Conservation (phyloP, 139 green algal species). For the Chlamydomonas applanata region DNA sequence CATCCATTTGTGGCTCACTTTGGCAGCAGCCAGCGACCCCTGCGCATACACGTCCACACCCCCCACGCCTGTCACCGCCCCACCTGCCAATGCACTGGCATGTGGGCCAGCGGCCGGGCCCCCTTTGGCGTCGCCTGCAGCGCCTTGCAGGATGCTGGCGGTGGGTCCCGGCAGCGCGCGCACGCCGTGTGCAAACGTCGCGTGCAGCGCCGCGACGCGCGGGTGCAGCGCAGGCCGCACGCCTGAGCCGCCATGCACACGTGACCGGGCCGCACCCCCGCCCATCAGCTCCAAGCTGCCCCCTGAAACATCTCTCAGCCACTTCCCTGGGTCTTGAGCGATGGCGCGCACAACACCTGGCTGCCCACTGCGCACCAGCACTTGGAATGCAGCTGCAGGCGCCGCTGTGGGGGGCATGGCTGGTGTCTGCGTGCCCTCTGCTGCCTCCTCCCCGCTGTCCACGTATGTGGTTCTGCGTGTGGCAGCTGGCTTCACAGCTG, state of each 20-base stretch:
- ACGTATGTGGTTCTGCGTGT: background rate
- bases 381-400: constrained; percentile 2
- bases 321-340: background rate
- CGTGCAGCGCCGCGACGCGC: constrained; percentile 24
- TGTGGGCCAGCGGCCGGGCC: background rate
- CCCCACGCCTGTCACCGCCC: background rate
- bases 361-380: constrained; percentile 4
- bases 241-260: background rate
- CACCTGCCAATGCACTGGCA: background rate
- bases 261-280: background rate
- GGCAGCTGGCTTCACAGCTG: background rate
- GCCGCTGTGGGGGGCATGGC: background rate
- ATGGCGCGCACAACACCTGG: constrained; percentile 9
- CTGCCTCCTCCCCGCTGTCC: background rate
- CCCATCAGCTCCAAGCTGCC: background rate
- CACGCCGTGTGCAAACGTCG: background rate
- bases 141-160: background rate
- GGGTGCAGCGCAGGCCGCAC: constrained; percentile 29
- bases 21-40: background rate
- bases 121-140: background rate
- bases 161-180: background rate
- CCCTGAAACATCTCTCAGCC: constrained; percentile 7
- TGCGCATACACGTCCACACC: constrained; percentile 1
- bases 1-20: constrained; percentile 15
- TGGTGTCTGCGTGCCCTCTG: background rate